These are phyloP conservation scores for Mariannaea elegans DNA, from an alignment of 2,329 filamentous ascomycete species.

Conservation along the genomic window DNA sequence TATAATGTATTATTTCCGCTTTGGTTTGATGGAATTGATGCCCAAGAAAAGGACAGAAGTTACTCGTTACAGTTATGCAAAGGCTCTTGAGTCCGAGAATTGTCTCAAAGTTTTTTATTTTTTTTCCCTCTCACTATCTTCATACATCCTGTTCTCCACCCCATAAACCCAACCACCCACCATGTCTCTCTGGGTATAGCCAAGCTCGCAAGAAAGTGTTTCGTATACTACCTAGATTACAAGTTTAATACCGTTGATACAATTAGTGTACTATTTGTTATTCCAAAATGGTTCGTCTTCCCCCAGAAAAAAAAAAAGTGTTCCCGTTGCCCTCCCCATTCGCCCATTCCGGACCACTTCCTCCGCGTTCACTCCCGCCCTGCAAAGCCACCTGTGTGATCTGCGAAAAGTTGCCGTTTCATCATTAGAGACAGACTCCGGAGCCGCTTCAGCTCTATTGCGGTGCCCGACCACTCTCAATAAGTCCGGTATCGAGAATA, in stretches of 20 bases:
- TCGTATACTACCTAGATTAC: constrained; percentile 25
- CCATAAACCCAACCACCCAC: not conserved
- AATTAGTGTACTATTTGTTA: constrained; percentile 4
- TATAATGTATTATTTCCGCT: not conserved
- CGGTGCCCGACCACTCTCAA: not conserved
- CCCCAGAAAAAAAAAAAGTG: not conserved
- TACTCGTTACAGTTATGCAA: too few species aligned
- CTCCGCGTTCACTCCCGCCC: too few species aligned
- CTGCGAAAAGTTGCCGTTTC: too few species aligned
- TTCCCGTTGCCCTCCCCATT: not conserved
- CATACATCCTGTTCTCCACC: not conserved
- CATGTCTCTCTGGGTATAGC: constrained; percentile 2
- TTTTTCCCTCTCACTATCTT: not conserved
- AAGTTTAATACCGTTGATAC: constrained; percentile 23
- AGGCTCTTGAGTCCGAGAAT: not conserved
- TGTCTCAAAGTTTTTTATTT: not conserved
- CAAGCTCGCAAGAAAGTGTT: not conserved
- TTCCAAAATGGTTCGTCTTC: not conserved
- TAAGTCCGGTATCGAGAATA: not conserved
- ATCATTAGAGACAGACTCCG: too few species aligned
- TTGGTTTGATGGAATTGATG: not conserved
- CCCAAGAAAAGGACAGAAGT: not conserved
- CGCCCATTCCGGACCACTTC: not conserved
- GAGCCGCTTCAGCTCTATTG: too few species aligned
- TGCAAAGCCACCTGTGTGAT: too few species aligned